These are phyloP conservation scores for Lichina pygmaea DNA, from an alignment of 495 filamentous ascomycete species.

Conservation along the genomic window DNA sequence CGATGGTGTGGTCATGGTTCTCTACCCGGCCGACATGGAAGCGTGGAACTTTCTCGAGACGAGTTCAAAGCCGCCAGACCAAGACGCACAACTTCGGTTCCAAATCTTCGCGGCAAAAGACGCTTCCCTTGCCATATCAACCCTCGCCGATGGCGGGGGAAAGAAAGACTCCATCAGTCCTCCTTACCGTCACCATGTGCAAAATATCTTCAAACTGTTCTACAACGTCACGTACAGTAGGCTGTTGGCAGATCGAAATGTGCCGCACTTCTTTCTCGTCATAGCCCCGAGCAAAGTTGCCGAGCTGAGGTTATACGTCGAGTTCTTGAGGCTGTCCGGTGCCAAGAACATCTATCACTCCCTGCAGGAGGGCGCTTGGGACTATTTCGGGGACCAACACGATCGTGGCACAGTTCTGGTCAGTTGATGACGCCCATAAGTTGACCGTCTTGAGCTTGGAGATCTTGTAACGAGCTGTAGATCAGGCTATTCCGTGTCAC, in stretches of 20 bases:
- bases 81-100: too few relatives aligned
- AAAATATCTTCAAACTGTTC: too few relatives aligned
- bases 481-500: neutral
- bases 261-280: neutral
- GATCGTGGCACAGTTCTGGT: neutral
- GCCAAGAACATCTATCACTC: neutral
- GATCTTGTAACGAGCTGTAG: neutral
- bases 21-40: constrained; percentile 1
- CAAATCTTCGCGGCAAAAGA: too few relatives aligned
- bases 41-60: constrained; percentile 1
- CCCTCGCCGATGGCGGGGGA: too few relatives aligned
- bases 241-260: too few relatives aligned
- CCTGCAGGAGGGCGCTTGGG: constrained; percentile 1
- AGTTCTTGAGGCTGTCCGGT: neutral
- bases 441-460: neutral
- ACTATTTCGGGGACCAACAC: neutral
- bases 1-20: neutral
- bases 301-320: neutral
- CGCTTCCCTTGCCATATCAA: too few relatives aligned
- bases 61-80: neutral
- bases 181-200: too few relatives aligned
- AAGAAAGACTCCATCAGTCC: too few relatives aligned
- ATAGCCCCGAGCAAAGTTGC: neutral
- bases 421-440: neutral
- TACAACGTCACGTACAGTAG: too few relatives aligned